Evolutionary conservation across 805 yeast genomes (phyloP).

Genomic region (Pichia occidentalis): DNA sequence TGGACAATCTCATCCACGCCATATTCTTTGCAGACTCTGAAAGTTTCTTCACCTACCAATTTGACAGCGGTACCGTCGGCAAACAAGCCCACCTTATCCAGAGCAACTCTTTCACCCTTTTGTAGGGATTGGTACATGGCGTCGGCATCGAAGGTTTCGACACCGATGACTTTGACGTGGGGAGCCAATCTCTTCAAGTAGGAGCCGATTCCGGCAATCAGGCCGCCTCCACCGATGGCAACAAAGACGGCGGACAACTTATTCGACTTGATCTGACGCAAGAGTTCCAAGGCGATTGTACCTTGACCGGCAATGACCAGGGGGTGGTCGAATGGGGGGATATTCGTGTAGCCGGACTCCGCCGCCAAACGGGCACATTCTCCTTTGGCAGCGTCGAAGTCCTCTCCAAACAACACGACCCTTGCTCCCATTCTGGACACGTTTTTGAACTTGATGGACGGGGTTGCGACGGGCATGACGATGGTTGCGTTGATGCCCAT

Average conservation of each 20-base stretch:
- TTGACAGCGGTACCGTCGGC: constrained; percentile 99
- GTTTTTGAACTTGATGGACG: constrained; percentile 86
- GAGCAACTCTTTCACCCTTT: constrained; percentile 44
- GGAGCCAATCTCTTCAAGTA: constrained; percentile 95
- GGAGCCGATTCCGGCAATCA: constrained; percentile 83
- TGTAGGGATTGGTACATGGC: constrained; percentile 74
- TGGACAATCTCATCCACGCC: constrained; percentile 70
- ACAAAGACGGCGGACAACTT: constrained; percentile 82
- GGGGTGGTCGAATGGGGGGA: constrained; percentile 99
- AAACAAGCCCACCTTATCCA: constrained; percentile 82
- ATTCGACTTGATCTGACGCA: constrained; percentile 76
- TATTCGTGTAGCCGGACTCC: constrained; percentile 71
- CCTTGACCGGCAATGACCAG: constrained; percentile 99
- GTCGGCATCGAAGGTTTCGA: constrained; percentile 93
- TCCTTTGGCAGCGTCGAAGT: constrained; percentile 88
- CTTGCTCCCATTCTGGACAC: constrained; percentile 91
- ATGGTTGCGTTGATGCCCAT: constrained; percentile 90
- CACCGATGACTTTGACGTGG: constrained; percentile 93
- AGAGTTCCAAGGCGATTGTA: constrained; percentile 87
- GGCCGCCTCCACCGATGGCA: constrained; percentile 97
- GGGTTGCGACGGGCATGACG: constrained; percentile 97
- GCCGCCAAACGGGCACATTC: constrained; percentile 73
- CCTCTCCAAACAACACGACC: constrained; percentile 89
- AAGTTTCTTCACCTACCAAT: constrained; percentile 84
- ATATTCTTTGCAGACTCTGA: constrained; percentile 64